These are phyloP conservation scores for Pterocarpus santalinus DNA, from an alignment of 306 rosid species.

Conservation along the genomic window DNA sequence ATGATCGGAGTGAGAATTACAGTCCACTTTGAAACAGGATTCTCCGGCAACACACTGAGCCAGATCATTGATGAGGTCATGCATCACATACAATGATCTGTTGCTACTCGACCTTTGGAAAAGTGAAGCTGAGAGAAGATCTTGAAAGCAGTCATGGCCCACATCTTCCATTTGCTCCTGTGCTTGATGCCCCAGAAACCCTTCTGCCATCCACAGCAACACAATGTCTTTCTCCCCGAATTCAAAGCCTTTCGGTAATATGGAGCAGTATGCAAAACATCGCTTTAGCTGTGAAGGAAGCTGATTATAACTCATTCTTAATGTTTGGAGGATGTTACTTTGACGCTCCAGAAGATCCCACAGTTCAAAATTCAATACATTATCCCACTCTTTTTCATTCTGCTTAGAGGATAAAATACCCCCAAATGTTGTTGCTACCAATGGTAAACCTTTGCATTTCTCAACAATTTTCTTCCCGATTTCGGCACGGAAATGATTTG, in stretches of 20 bases:
- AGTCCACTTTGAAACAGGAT: slow-evolving; percentile 19
- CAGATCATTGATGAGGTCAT: slow-evolving; percentile 22
- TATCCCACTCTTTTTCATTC: slow-evolving; percentile 30
- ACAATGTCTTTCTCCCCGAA: slow-evolving; percentile 31
- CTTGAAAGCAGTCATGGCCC: slow-evolving; percentile 34
- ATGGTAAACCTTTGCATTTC: slow-evolving; percentile 51
- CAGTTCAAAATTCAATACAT: not conserved
- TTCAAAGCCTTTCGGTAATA: slow-evolving; percentile 27
- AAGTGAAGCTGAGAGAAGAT: slow-evolving; percentile 36
- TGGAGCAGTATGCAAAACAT: slow-evolving; percentile 33
- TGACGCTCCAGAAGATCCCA: slow-evolving; percentile 13
- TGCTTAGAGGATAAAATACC: slow-evolving; percentile 22
- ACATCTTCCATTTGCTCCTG: slow-evolving; percentile 41
- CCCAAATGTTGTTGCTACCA: slow-evolving; percentile 13
- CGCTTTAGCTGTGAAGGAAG: slow-evolving; percentile 13
- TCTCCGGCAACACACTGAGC: slow-evolving; percentile 1
- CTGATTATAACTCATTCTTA: slow-evolving; percentile 17
- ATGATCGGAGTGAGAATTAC: not conserved
- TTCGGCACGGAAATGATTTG: slow-evolving; percentile 9
- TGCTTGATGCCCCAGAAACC: slow-evolving; percentile 25
- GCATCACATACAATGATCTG: slow-evolving; percentile 19
- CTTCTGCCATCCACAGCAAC: slow-evolving; percentile 55
- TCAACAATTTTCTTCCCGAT: slow-evolving; percentile 47
- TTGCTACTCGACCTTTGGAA: slow-evolving; percentile 29
- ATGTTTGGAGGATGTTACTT: slow-evolving; percentile 21